A percentile compares a stretch with the other conserved stretches of the same genome.
phyloP scores from a whole-genome alignment of 148 eudicot genomes.

The Simmondsia chinensis region DNA sequence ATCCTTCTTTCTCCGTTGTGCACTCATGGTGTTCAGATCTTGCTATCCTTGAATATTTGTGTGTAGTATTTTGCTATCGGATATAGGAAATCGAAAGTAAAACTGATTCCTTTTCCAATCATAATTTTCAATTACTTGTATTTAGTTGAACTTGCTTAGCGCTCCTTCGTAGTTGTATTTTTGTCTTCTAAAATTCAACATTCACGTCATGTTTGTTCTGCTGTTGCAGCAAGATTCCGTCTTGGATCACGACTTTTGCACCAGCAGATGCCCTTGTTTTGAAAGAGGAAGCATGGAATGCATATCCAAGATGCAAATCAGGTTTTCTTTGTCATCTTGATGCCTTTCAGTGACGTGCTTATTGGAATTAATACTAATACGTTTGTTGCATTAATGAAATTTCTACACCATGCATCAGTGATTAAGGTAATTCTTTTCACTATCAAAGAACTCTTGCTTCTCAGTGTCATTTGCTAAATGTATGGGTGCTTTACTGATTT shows the following conservation, averaged over 20 bases:
- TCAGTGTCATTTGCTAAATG: neutral
- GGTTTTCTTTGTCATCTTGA: slow-evolving; percentile 13
- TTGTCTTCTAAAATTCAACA: neutral
- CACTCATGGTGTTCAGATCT: too few species aligned
- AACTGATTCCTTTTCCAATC: too few species aligned
- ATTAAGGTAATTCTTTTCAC: slow-evolving; percentile 29
- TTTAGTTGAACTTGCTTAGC: too few species aligned
- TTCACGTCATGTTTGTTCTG: neutral
- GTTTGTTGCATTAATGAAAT: slow-evolving; percentile 1
- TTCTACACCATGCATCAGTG: slow-evolving; percentile 15
- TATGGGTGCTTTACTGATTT: neutral
- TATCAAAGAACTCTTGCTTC: neutral
- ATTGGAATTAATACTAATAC: slow-evolving; percentile 7
- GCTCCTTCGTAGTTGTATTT: neutral
- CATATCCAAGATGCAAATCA: slow-evolving; percentile 68
- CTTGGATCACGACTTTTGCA: slow-evolving; percentile 59
- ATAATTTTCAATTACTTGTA: too few species aligned
- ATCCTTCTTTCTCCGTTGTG: too few species aligned
- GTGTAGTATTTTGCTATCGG: neutral
- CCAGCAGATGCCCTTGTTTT: slow-evolving; percentile 44
- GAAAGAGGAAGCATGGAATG: slow-evolving; percentile 76
- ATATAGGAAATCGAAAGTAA: too few species aligned
- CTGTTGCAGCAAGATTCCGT: slow-evolving; percentile 54
- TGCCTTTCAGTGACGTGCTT: slow-evolving; percentile 5
- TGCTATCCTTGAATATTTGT: too few species aligned